Percentiles rank a stretch among this genome's conserved stretches.
These are phyloP conservation scores for Fraxinus americana DNA, from an alignment of 257 asterid genomes.

Conservation along the genomic window DNA sequence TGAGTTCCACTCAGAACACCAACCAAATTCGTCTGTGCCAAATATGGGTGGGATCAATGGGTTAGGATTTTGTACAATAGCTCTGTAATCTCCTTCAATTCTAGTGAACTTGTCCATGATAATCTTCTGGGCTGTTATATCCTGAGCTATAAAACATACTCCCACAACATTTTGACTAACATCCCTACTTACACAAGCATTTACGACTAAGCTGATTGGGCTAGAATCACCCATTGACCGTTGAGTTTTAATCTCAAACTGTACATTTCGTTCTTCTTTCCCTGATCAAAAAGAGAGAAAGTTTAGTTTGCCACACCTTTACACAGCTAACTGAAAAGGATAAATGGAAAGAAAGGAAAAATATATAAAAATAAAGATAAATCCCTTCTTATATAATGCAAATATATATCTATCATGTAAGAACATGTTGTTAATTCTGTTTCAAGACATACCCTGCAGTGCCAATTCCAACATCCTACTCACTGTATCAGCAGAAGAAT, in stretches of 20 bases:
- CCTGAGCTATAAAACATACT: conserved; percentile 91
- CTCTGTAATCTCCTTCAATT: conserved; percentile 88
- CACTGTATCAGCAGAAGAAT: conserved; percentile 71
- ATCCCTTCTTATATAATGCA: background rate
- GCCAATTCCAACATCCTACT: conserved; percentile 74
- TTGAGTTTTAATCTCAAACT: conserved; percentile 81
- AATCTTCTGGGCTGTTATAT: conserved; percentile 78
- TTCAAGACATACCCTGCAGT: conserved; percentile 53
- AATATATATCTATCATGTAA: background rate
- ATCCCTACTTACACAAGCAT: conserved; percentile 94
- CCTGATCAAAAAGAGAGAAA: conserved; percentile 44
- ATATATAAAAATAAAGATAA: background rate
- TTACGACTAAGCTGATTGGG: conserved; percentile 77
- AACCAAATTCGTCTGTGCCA: conserved; percentile 85
- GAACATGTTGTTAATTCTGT: background rate
- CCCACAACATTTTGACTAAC: conserved; percentile 80
- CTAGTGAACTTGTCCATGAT: conserved; percentile 96
- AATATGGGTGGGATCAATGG: conserved; percentile 92
- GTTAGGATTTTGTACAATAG: conserved; percentile 83
- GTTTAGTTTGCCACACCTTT: background rate
- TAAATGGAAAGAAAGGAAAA: background rate
- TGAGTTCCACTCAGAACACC: conserved; percentile 98
- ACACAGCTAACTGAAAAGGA: background rate
- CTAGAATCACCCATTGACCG: conserved; percentile 54
- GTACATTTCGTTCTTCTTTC: conserved; percentile 77